Evolutionary conservation across 2,329 filamentous ascomycete genomes (phyloP).

Genomic region (Alternaria ventricosa): DNA sequence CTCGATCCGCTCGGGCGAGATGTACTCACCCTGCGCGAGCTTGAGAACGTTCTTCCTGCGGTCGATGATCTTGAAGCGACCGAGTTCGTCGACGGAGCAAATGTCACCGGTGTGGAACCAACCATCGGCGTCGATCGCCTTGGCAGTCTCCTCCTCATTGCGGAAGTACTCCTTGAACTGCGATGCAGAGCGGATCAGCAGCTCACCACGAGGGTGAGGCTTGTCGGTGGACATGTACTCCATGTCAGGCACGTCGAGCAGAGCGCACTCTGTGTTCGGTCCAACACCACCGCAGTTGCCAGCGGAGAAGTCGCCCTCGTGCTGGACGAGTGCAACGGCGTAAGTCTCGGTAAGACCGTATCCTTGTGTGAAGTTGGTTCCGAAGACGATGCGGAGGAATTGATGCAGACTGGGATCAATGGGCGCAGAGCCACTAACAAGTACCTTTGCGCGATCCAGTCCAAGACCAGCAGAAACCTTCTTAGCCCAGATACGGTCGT

Average conservation of each 20-base stretch:
- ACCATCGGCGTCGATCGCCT: conserved; percentile 82
- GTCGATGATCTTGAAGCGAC: conserved; percentile 92
- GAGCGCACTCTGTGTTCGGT: conserved; percentile 73
- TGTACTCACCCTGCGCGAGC: conserved; percentile 96
- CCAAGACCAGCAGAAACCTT: conserved; percentile 87
- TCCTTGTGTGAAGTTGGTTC: conserved; percentile 80
- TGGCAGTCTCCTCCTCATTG: conserved; percentile 84
- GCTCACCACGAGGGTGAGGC: conserved; percentile 87
- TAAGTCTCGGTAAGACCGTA: conserved; percentile 96
- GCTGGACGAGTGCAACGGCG: conserved; percentile 75
- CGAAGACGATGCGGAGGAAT: conserved; percentile 85
- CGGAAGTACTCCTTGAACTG: conserved; percentile 89
- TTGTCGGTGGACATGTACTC: conserved; percentile 89
- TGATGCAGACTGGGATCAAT: conserved; percentile 87
- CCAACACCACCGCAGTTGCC: conserved; percentile 83
- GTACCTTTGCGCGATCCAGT: conserved; percentile 72
- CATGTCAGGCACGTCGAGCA: conserved; percentile 90
- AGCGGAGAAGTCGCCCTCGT: conserved; percentile 71
- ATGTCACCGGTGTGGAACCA: conserved; percentile 99
- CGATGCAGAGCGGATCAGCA: conserved; percentile 80
- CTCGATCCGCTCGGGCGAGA: conserved; percentile 95
- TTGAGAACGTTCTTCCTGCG: conserved; percentile 99
- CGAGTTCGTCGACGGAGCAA: conserved; percentile 80
- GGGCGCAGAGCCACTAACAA: conserved; percentile 90
- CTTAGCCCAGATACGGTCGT: conserved; percentile 87